Percentiles rank a stretch among this genome's conserved stretches.
phyloP scores from a whole-genome alignment of 768 basidiomycete species.

The Lactarius psammicola region DNA sequence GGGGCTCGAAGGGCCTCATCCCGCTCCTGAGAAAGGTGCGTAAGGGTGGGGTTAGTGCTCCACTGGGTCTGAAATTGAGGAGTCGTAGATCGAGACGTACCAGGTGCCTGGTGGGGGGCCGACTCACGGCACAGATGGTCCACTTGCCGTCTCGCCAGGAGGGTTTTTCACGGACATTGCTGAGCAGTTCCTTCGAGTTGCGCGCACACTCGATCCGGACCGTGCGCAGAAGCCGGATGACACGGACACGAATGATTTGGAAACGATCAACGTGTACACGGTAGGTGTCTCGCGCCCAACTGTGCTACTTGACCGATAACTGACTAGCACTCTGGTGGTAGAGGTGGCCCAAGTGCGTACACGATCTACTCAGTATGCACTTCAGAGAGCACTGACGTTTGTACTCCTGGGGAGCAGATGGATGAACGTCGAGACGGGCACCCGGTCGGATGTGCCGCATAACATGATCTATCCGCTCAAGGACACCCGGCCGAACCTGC shows the following conservation, averaged over 20 bases:
- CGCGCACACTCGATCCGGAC: slow-evolving; percentile 28
- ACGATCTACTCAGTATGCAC: background rate
- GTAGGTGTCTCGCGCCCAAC: slow-evolving; percentile 12
- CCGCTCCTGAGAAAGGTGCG: slow-evolving; percentile 57
- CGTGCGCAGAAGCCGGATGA: slow-evolving; percentile 27
- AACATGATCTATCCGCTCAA: slow-evolving; percentile 40
- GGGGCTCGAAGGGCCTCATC: slow-evolving; percentile 56
- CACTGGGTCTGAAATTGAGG: background rate
- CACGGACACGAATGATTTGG: slow-evolving; percentile 28
- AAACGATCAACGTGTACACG: slow-evolving; percentile 31
- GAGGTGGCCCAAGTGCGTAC: slow-evolving; percentile 37
- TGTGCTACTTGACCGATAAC: background rate
- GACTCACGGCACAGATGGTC: slow-evolving; percentile 48
- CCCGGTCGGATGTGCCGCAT: slow-evolving; percentile 53
- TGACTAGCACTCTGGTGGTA: slow-evolving; percentile 18
- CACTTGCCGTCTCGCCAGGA: slow-evolving; percentile 40
- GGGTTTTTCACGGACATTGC: slow-evolving; percentile 32
- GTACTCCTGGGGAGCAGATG: slow-evolving; percentile 41
- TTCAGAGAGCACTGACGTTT: background rate
- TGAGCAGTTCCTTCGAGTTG: slow-evolving; percentile 33
- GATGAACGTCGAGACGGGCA: slow-evolving; percentile 48
- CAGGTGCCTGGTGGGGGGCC: slow-evolving; percentile 32
- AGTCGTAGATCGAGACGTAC: slow-evolving; percentile 40
- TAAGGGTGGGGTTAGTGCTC: background rate
- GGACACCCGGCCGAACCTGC: slow-evolving; percentile 34